Base-by-base conservation (phyloP, 1,139 yeast genomes). In the Protomyces macrosporus region DNA sequence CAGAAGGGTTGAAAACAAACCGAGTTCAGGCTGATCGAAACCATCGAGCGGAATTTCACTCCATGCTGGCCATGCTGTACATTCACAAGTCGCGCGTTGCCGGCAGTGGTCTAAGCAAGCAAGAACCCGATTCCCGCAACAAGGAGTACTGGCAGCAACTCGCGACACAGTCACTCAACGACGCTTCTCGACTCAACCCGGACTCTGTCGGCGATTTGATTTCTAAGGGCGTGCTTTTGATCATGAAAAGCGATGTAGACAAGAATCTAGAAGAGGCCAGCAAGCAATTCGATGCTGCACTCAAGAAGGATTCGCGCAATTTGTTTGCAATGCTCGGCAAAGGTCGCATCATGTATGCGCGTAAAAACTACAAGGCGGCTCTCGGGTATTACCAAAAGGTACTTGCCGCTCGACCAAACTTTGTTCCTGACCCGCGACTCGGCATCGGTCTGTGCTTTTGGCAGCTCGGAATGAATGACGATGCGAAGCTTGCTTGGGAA, bases 361-460 rank as follows among this genome's bases (percentile, higher is more conserved):
- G 86, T 74, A 85, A 84, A 67, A 88, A 88, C 72, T 90, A 86
- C 75, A 74, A 81, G 39, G 84, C 81, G 6, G 93, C 97, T 16
- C 81, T 93, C 70, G 87, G 86, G 72, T 75, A 88, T 54, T 93
- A 88, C 75, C 99, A 93, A 76, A 88, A 86, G 68, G 86, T 89
- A 7, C 79, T 93, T 69, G 81, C 86, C 55, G 79, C 86, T 60
- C 86, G 90, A 68, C 98, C 98, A 1, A 67, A 69, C 45, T 78
- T 87, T 72, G 81, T 82, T 68, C 98, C 98, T 0, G 98, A 93
- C 75, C 96, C 98, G 30, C 81, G 99, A 75, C 82, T 93, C 65
- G 99, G 98, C 33, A 85, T 93, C 68, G 99, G 98, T 51, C 78
- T 93, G 70, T 91, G 98, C 75, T 91, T 86, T 73, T 93, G 97